Evolutionary conservation across 2,329 filamentous ascomycete species (phyloP).

Genomic region (Colletotrichum plurivorum): DNA sequence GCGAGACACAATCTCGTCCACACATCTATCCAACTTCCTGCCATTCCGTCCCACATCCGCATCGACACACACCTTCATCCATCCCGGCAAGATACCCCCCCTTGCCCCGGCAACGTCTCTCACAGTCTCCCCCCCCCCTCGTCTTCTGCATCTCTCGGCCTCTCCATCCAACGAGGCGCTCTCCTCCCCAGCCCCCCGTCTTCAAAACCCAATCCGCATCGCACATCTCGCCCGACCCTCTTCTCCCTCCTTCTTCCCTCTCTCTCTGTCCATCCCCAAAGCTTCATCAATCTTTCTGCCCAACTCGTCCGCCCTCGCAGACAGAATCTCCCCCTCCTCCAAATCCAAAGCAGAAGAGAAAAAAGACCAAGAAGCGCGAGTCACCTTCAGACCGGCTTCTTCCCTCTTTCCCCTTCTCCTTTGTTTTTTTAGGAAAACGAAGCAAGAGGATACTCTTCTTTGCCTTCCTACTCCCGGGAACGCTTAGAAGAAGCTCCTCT

Average conservation of each 20-base stretch:
- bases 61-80: constrained; percentile 3
- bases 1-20: constrained; percentile 36
- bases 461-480: constrained; percentile 73
- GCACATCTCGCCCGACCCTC: constrained; percentile 40
- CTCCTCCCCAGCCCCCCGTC: constrained; percentile 41
- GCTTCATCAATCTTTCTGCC: constrained; percentile 35
- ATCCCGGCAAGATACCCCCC: constrained; percentile 28
- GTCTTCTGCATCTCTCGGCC: constrained; percentile 27
- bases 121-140: constrained; percentile 34
- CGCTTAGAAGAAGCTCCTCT: constrained; percentile 74
- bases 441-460: constrained; percentile 79
- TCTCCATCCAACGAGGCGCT: constrained; percentile 34
- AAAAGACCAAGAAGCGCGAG: constrained; percentile 41
- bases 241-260: constrained; percentile 41
- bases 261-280: constrained; percentile 40
- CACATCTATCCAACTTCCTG: constrained; percentile 48
- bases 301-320: constrained; percentile 1
- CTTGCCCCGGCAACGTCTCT: constrained; percentile 41
- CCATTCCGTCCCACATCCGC: constrained; percentile 51
- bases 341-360: constrained; percentile 42
- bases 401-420: constrained; percentile 58
- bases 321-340: constrained; percentile 16
- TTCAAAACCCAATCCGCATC: constrained; percentile 44
- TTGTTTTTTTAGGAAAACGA: constrained; percentile 70
- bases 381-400: constrained; percentile 45